Conservation (phyloP, 192 early-diverging fungal species). For the Funneliformis geosporum region DNA sequence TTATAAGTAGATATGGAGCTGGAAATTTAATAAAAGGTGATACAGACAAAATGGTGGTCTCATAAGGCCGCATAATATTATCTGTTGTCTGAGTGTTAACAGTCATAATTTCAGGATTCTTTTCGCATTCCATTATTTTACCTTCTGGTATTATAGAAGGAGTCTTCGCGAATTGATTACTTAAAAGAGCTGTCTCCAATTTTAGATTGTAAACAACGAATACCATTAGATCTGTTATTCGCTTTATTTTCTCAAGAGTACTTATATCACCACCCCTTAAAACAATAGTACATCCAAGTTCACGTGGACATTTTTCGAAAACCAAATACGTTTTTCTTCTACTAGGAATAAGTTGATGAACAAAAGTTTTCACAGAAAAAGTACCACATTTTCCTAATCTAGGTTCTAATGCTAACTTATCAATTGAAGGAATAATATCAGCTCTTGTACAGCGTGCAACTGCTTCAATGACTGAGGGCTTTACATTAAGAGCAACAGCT, state of each 20-base stretch:
- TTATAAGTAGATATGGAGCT: conserved; percentile 76
- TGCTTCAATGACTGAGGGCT: conserved; percentile 79
- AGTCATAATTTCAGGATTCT: conserved; percentile 4
- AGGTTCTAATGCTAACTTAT: conserved; percentile 73
- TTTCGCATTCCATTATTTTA: neutral
- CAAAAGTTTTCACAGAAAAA: conserved; percentile 79
- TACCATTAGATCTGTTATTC: conserved; percentile 78
- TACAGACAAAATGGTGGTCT: conserved; percentile 79
- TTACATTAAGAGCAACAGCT: conserved; percentile 84
- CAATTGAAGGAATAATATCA: conserved; percentile 79
- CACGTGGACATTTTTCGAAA: conserved; percentile 81
- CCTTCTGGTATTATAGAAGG: conserved; percentile 31
- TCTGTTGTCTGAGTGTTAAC: conserved; percentile 25
- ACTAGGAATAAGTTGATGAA: conserved; percentile 78
- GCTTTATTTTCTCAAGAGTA: conserved; percentile 74
- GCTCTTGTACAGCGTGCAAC: conserved; percentile 87
- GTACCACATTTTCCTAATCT: conserved; percentile 74
- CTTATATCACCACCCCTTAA: conserved; percentile 79
- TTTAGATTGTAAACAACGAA: conserved; percentile 87
- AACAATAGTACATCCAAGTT: conserved; percentile 84
- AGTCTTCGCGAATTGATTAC: conserved; percentile 73
- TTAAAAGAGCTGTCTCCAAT: conserved; percentile 79
- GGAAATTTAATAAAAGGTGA: conserved; percentile 87
- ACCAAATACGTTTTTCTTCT: conserved; percentile 84
- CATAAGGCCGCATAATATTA: conserved; percentile 50